Conservation (phyloP, 192 early-diverging fungal species). For the Umbelopsis isabellina region DNA sequence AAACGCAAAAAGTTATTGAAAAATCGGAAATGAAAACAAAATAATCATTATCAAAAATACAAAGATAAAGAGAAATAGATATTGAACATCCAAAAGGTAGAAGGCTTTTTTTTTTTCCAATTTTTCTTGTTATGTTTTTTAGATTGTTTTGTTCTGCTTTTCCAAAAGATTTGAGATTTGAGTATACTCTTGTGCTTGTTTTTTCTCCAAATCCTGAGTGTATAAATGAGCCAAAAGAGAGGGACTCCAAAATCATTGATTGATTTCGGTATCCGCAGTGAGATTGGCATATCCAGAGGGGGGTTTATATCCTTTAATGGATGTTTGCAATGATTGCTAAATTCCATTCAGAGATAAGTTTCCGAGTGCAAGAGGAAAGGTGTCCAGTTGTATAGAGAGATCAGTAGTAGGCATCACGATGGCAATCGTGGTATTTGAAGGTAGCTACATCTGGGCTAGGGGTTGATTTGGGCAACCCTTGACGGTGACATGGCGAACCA, state of each 20-base stretch:
- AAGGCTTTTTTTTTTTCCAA: background rate
- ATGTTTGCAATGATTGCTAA: constrained; percentile 6
- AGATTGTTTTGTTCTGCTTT: background rate
- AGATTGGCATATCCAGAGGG: constrained; percentile 19
- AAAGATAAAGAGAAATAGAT: too few relatives aligned
- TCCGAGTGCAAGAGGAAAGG: constrained; percentile 22
- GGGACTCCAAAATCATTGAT: background rate
- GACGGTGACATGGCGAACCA: constrained; percentile 52
- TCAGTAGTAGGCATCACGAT: constrained; percentile 5
- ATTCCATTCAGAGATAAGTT: constrained; percentile 22
- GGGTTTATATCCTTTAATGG: constrained; percentile 14
- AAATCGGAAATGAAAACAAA: too few relatives aligned
- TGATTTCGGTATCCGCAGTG: background rate
- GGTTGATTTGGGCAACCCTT: constrained; percentile 15
- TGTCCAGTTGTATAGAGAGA: constrained; percentile 19
- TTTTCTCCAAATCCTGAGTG: background rate
- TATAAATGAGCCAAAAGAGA: background rate
- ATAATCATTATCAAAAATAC: too few relatives aligned
- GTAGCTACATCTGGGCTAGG: background rate
- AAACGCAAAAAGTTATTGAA: too few relatives aligned
- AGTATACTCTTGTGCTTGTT: background rate
- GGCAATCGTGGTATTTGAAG: constrained; percentile 1
- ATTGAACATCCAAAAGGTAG: too few relatives aligned
- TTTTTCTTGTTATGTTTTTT: background rate
- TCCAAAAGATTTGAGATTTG: too few relatives aligned